phyloP scores from a whole-genome alignment of 768 basidiomycete genomes.

The Auricularia heimuer region DNA sequence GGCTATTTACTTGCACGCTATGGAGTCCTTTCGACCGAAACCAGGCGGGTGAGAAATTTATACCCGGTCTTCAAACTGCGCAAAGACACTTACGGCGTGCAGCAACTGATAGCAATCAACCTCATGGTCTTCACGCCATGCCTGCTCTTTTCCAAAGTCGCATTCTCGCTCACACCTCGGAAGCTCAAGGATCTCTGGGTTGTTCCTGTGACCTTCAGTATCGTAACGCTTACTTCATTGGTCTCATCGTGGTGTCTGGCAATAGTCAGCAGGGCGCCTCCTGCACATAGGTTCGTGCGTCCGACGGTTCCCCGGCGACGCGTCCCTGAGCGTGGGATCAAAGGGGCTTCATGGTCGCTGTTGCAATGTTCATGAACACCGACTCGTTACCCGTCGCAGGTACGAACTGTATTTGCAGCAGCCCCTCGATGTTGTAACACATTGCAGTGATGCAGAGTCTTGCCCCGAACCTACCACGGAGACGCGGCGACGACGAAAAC shows the following conservation, averaged over 20 bases:
- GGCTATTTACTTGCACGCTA: slow-evolving; percentile 71
- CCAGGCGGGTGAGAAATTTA: slow-evolving; percentile 55
- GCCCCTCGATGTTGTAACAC: slow-evolving; percentile 30
- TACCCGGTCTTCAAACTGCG: too few relatives aligned
- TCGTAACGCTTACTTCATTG: slow-evolving; percentile 68
- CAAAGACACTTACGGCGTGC: background rate
- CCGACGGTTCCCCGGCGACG: background rate
- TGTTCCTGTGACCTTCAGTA: slow-evolving; percentile 73
- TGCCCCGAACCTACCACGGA: slow-evolving; percentile 77
- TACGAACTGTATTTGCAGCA: slow-evolving; percentile 35
- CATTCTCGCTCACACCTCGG: slow-evolving; percentile 81
- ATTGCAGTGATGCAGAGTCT: slow-evolving; percentile 85
- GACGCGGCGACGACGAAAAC: slow-evolving; percentile 63
- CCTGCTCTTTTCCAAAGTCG: slow-evolving; percentile 89
- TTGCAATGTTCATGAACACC: slow-evolving; percentile 87
- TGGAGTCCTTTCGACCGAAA: slow-evolving; percentile 83
- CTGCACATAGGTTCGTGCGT: slow-evolving; percentile 54
- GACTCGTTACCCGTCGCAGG: slow-evolving; percentile 92
- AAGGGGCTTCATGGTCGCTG: slow-evolving; percentile 71
- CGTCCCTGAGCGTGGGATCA: background rate
- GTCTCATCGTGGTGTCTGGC: slow-evolving; percentile 54
- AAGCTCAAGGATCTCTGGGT: slow-evolving; percentile 78
- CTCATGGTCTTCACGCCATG: slow-evolving; percentile 84
- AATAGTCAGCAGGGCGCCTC: slow-evolving; percentile 51
- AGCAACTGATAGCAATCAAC: slow-evolving; percentile 76